These are phyloP conservation scores for Cylindrodendrum hubeiense DNA, from an alignment of 2,329 filamentous ascomycete genomes.

Conservation along the genomic window DNA sequence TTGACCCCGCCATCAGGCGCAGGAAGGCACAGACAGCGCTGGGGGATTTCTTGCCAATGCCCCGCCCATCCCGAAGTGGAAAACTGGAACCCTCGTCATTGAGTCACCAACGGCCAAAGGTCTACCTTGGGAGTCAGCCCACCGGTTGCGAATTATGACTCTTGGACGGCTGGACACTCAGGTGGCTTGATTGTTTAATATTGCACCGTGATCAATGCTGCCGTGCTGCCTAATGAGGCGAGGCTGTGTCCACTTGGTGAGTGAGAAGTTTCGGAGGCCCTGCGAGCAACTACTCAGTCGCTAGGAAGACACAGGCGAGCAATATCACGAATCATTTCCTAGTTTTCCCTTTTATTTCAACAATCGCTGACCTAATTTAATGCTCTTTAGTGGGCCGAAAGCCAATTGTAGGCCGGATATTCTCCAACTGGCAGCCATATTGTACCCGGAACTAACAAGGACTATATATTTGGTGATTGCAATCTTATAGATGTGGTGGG, in stretches of 20 bases:
- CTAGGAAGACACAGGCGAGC: not conserved
- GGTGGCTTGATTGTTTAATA: not conserved
- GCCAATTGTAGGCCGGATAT: too few species aligned
- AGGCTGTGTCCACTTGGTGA: not conserved
- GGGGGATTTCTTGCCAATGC: conserved; percentile 35
- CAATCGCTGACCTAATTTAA: too few species aligned
- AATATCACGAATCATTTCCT: too few species aligned
- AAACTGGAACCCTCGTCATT: conserved; percentile 35
- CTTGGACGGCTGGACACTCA: not conserved
- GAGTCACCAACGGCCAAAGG: conserved; percentile 32
- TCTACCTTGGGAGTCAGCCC: not conserved
- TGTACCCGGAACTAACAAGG: too few species aligned
- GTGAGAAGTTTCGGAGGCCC: not conserved
- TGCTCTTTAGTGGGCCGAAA: too few species aligned
- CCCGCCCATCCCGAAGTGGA: conserved; percentile 30
- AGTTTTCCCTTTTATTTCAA: too few species aligned
- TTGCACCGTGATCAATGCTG: not conserved
- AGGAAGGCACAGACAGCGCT: conserved; percentile 6
- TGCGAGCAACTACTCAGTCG: not conserved
- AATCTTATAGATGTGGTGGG: not conserved
- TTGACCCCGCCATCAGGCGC: conserved; percentile 41
- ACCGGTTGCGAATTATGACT: not conserved
- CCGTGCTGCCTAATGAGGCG: not conserved
- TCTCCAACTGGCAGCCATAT: too few species aligned
- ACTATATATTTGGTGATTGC: not conserved